A percentile compares a stretch with the other conserved stretches of the same genome.
Conservation (phyloP, 352 stramenopile genomes). For the Thraustochytrium striatum region DNA sequence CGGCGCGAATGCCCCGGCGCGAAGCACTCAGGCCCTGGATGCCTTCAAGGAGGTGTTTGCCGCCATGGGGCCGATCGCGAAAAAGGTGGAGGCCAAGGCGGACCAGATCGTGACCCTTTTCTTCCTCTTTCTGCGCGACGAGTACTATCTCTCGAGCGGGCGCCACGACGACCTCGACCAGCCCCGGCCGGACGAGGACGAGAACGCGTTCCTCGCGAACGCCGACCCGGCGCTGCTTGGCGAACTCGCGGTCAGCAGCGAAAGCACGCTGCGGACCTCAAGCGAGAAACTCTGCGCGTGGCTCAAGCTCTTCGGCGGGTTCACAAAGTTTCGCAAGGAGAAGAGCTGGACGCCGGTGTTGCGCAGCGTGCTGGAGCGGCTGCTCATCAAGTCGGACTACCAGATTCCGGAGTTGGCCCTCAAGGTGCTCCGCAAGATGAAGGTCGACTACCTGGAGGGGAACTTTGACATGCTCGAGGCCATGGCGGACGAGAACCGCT, state of each 20-base stretch:
- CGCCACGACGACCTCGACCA: conserved; percentile 35
- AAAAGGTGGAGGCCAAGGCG: not conserved
- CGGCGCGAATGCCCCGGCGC: not conserved
- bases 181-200: conserved; percentile 1
- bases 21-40: not conserved
- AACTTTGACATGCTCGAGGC: conserved; percentile 8
- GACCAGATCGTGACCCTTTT: conserved; percentile 16
- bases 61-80: not conserved
- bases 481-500: conserved; percentile 6
- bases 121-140: conserved; percentile 29
- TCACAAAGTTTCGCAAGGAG: conserved; percentile 31
- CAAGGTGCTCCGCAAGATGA: not conserved
- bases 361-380: not conserved
- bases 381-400: conserved; percentile 4
- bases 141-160: not conserved
- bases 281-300: conserved; percentile 17
- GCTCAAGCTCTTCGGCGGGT: conserved; percentile 1
- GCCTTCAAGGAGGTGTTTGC: not conserved
- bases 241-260: not conserved
- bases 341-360: not conserved
- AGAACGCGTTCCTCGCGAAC: conserved; percentile 6
- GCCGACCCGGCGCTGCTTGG: not conserved
- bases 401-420: not conserved
- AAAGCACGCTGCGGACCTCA: not conserved
- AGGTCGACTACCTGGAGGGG: not conserved